Percentiles rank a stretch among this genome's conserved stretches.
Conservation (phyloP, 176 grass and related monocot species). For the Microstegium vimineum region DNA sequence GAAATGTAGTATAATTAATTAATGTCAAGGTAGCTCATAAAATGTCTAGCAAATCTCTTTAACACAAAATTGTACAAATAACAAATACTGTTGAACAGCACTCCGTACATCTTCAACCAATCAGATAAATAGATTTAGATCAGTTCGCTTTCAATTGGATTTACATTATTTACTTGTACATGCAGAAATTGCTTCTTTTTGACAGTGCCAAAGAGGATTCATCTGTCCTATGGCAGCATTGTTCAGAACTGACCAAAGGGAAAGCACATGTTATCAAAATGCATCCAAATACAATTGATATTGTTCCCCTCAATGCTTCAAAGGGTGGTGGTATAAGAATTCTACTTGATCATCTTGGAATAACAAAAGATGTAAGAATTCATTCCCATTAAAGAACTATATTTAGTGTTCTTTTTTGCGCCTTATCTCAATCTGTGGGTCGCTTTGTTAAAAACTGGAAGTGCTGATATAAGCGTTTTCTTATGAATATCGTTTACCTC, state of each 20-base stretch:
- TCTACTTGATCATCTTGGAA: conserved; percentile 79
- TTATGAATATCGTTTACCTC: background rate
- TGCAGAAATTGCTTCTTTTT: conserved; percentile 83
- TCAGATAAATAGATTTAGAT: background rate
- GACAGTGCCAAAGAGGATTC: conserved; percentile 34
- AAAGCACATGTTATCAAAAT: conserved; percentile 50
- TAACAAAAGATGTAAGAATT: conserved; percentile 62
- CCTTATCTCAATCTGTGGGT: background rate
- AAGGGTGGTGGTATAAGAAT: conserved; percentile 62
- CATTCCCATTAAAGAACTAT: conserved; percentile 4
- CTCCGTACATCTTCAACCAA: background rate
- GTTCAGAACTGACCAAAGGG: conserved; percentile 42
- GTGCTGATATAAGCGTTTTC: background rate
- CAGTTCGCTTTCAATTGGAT: background rate
- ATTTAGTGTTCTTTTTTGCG: conserved; percentile 28
- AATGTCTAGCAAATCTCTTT: background rate
- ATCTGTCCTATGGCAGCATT: conserved; percentile 44
- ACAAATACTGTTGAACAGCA: background rate
- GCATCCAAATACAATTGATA: conserved; percentile 55
- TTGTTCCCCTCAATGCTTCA: conserved; percentile 57
- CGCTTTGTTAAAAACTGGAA: conserved; percentile 1
- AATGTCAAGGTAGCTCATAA: background rate
- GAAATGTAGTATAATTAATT: background rate
- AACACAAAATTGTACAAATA: background rate
- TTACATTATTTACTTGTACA: conserved; percentile 20